phyloP scores from a whole-genome alignment of 2,329 filamentous ascomycete species.

The Fusarium chuoi region DNA sequence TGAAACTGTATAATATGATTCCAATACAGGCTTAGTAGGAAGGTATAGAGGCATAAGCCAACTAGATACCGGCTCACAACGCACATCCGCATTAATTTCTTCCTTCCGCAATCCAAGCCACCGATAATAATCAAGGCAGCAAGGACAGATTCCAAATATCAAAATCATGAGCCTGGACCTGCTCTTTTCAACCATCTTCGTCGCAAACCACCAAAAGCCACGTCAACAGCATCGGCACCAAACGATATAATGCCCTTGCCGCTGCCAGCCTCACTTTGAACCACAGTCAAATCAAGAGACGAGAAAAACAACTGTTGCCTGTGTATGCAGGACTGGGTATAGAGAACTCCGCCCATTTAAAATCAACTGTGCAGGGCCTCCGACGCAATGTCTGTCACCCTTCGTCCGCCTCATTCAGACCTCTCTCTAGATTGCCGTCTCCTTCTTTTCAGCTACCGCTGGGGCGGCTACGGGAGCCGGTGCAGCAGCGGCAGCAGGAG shows the following conservation, averaged over 20 bases:
- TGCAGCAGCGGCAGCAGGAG: slow-evolving; percentile 11
- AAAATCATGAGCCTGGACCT: neutral
- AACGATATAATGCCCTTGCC: neutral
- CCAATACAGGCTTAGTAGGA: neutral
- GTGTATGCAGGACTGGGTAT: slow-evolving; percentile 23
- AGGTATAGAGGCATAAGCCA: slow-evolving; percentile 4
- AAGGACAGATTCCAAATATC: neutral
- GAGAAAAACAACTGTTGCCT: slow-evolving; percentile 11
- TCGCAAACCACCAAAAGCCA: slow-evolving; percentile 16
- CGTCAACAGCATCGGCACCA: slow-evolving; percentile 6
- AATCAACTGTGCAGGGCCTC: slow-evolving; percentile 3
- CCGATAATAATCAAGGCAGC: neutral
- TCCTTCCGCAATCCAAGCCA: neutral
- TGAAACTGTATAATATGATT: neutral
- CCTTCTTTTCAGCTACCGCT: slow-evolving; percentile 33
- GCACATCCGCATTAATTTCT: slow-evolving; percentile 10
- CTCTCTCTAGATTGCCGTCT: slow-evolving; percentile 28
- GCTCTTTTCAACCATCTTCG: slow-evolving; percentile 20
- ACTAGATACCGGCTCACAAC: slow-evolving; percentile 1
- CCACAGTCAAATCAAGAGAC: slow-evolving; percentile 1
- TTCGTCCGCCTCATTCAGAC: slow-evolving; percentile 32
- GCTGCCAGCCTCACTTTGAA: slow-evolving; percentile 32
- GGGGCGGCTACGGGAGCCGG: slow-evolving; percentile 13
- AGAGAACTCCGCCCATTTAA: slow-evolving; percentile 16
- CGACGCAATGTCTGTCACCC: slow-evolving; percentile 5